Evolutionary conservation across 176 grass and related monocot species (phyloP), one percentile per base, ranked within the genome.

Genomic region (Triticum dicoccoides): DNA sequence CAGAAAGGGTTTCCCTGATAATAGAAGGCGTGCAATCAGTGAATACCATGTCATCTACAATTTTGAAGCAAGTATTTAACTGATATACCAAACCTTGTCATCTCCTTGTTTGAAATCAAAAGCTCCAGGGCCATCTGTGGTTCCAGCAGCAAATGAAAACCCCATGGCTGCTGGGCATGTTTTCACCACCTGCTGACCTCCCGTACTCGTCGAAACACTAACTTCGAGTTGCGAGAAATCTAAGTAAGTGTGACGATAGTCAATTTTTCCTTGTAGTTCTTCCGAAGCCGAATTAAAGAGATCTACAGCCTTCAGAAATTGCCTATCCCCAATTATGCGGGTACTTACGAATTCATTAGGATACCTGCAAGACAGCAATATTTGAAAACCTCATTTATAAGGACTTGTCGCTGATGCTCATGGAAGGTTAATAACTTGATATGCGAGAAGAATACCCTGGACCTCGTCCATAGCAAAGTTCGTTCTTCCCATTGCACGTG

Each of bases 271-370:
- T 52, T 91, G 65, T 88, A 99, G 73, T 86, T 88, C 86, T 88
- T 99, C 94, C 74, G 90, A 91, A 75, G 94, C 94, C 54, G 87
- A 82, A 67, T 91, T 88, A 78, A 99, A 99, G 47, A 99, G 90
- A 86, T 94, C 88, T 34, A 86, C 67, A 77, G 97, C 97, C 86
- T 96, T 99, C 38, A 87, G 69, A 76, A 99, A 96, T 78, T 99
- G 97, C 65, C 93, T 91, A 42, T 92, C 88, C 61, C 90, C 97
- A 79, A 99, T 96, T 45, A 99, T 83, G 27, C 92, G 90, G 37
- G 96, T 98, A 77, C 96, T 98, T 88, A 94, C 94, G 80, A 99
- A 99, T 82, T 99, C 97, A 72, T 99, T 89, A 80, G 96, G 96
- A 81, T 99, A 91, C 44, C 97, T 99, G 80, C 67, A 91, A 91